These are phyloP conservation scores for Barbarea vulgaris DNA, from an alignment of 345 rosid genomes.

Conservation along the genomic window DNA sequence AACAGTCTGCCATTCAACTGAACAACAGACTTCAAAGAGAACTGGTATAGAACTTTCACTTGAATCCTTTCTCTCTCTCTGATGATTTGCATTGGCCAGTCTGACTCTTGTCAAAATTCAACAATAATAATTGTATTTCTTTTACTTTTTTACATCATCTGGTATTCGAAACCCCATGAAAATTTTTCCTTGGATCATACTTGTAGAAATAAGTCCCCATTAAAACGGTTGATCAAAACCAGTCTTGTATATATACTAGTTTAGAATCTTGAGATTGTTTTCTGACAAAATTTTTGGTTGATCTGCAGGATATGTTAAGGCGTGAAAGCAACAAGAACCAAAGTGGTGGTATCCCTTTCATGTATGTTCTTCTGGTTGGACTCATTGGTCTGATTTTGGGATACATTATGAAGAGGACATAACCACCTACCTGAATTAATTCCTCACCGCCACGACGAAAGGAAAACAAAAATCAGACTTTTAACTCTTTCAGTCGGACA, in stretches of 20 bases:
- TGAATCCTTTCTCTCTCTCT: neutral
- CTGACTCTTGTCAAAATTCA: neutral
- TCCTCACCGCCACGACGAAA: conserved; percentile 20
- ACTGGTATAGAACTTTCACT: conserved; percentile 51
- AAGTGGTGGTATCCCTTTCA: conserved; percentile 48
- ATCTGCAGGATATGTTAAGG: conserved; percentile 64
- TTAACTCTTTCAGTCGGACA: conserved; percentile 28
- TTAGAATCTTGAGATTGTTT: neutral
- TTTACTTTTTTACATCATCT: neutral
- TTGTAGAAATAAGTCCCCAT: neutral
- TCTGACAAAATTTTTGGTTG: conserved; percentile 23
- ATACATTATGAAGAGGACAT: conserved; percentile 68
- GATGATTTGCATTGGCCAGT: neutral
- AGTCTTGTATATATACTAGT: neutral
- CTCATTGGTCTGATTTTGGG: conserved; percentile 77
- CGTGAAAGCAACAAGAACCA: conserved; percentile 47
- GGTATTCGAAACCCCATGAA: neutral
- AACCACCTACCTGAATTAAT: conserved; percentile 26
- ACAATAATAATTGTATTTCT: neutral
- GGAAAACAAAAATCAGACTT: neutral
- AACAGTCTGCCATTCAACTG: conserved; percentile 55
- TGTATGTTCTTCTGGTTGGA: conserved; percentile 64
- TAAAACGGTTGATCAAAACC: neutral
- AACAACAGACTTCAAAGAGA: conserved; percentile 65
- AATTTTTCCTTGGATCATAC: neutral